A percentile compares a stretch with the other conserved stretches of the same genome.
Evolutionary conservation across 768 basidiomycete species (phyloP).

Genomic region (Amyloporia xantha): DNA sequence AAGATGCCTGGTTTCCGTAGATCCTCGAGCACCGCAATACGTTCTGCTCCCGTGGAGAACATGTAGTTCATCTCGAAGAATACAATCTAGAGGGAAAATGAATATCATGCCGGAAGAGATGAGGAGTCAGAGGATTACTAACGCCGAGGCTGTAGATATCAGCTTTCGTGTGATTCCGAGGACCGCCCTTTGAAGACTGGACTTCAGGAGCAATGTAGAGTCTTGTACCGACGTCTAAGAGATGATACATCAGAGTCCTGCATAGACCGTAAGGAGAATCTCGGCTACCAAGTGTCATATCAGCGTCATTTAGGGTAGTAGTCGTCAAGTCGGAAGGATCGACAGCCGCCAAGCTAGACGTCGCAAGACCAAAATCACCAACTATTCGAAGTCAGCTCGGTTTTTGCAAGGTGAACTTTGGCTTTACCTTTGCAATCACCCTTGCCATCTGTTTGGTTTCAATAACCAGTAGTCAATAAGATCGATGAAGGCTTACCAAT

Average conservation of each 20-base stretch:
- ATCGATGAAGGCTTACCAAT: conserved; percentile 57
- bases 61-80: conserved; percentile 96
- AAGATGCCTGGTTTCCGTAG: conserved; percentile 64
- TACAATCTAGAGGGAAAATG: conserved; percentile 66
- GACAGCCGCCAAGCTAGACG: conserved; percentile 71
- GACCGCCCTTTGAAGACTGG: conserved; percentile 46
- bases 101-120: not conserved
- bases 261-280: conserved; percentile 4
- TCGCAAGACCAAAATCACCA: conserved; percentile 91
- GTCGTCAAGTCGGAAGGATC: conserved; percentile 63
- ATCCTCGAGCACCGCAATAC: conserved; percentile 76
- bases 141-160: conserved; percentile 95
- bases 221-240: conserved; percentile 77
- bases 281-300: conserved; percentile 75
- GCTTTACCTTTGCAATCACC: conserved; percentile 74
- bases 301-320: conserved; percentile 41
- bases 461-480: not conserved
- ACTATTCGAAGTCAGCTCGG: conserved; percentile 36
- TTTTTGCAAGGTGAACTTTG: not conserved
- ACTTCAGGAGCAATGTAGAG: conserved; percentile 94
- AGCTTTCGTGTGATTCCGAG: conserved; percentile 80
- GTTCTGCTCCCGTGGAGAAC: conserved; percentile 78
- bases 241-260: not conserved
- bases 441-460: conserved; percentile 50
- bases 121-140: conserved; percentile 20